These are phyloP conservation scores for Paramecium primaurelia DNA, from an alignment of 73 alveolate genomes.

Conservation along the genomic window DNA sequence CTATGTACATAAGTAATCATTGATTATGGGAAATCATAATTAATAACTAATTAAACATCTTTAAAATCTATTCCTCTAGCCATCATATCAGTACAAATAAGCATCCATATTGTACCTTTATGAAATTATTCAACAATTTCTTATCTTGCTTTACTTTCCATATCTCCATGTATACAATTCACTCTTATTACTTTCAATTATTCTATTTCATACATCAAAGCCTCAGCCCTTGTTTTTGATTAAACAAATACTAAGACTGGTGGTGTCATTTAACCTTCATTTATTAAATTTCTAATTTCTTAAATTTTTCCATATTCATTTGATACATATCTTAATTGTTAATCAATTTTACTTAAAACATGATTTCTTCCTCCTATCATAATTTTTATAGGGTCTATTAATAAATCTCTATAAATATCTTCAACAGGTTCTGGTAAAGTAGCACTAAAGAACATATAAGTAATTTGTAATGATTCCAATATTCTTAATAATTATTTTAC, in stretches of 20 bases:
- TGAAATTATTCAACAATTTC: conserved; percentile 52
- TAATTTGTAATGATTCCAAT: conserved; percentile 45
- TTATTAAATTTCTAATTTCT: conserved; percentile 46
- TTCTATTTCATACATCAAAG: conserved; percentile 53
- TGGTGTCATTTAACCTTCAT: conserved; percentile 80
- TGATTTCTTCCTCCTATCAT: conserved; percentile 81
- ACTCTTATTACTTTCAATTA: neutral
- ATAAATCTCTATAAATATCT: conserved; percentile 77
- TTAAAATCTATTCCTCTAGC: conserved; percentile 89
- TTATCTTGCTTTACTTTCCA: conserved; percentile 48
- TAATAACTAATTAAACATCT: conserved; percentile 80
- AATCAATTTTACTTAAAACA: conserved; percentile 71
- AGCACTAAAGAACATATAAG: conserved; percentile 87
- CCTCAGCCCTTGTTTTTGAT: conserved; percentile 81
- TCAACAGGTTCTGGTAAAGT: conserved; percentile 91
- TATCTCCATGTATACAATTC: conserved; percentile 55
- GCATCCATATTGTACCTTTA: conserved; percentile 76
- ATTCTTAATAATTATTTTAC: conserved; percentile 64
- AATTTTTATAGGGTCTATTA: conserved; percentile 81
- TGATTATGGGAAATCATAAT: conserved; percentile 91
- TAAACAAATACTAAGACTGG: conserved; percentile 98
- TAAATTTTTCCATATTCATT: conserved; percentile 89
- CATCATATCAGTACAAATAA: conserved; percentile 94
- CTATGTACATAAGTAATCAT: conserved; percentile 91
- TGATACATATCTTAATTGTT: conserved; percentile 79